phyloP scores from a whole-genome alignment of 2,329 filamentous ascomycete genomes.

The Clonostachys solani region DNA sequence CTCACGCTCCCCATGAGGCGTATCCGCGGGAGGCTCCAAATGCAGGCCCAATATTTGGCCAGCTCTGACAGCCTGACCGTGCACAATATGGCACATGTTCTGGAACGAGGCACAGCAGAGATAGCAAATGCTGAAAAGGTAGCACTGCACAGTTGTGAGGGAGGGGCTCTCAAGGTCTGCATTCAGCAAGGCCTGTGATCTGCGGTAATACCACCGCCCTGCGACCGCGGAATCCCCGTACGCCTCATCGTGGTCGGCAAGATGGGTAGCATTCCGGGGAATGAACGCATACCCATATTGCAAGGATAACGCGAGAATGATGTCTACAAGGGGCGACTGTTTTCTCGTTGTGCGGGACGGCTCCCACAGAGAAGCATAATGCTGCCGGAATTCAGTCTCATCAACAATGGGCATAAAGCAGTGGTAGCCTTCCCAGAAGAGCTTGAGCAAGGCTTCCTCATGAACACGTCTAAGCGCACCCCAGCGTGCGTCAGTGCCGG shows the following conservation, averaged over 20 bases:
- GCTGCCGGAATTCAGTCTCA: constrained; percentile 4
- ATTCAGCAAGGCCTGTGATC: constrained; percentile 35
- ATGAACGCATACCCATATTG: constrained; percentile 31
- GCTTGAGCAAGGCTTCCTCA: constrained; percentile 36
- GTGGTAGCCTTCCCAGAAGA: constrained; percentile 6
- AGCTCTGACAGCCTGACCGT: constrained; percentile 33
- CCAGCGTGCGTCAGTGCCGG: background rate
- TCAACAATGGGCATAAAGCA: constrained; percentile 3
- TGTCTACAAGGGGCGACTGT: constrained; percentile 45
- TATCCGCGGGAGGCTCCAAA: constrained; percentile 30
- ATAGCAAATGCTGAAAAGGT: constrained; percentile 38
- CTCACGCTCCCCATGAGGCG: constrained; percentile 29
- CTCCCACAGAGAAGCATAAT: constrained; percentile 5
- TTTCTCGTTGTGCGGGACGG: constrained; percentile 17
- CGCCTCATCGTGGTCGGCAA: background rate
- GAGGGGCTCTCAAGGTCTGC: constrained; percentile 40
- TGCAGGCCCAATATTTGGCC: constrained; percentile 44
- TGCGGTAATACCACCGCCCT: constrained; percentile 39
- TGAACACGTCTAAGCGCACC: constrained; percentile 27
- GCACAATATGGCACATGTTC: constrained; percentile 37
- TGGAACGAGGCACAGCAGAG: constrained; percentile 41
- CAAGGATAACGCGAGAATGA: constrained; percentile 45
- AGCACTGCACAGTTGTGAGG: constrained; percentile 41
- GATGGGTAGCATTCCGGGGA: constrained; percentile 8
- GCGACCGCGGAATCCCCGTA: constrained; percentile 31